Conservation (phyloP, 371 early-diverging fungal species). For the Mortierella sp. region DNA sequence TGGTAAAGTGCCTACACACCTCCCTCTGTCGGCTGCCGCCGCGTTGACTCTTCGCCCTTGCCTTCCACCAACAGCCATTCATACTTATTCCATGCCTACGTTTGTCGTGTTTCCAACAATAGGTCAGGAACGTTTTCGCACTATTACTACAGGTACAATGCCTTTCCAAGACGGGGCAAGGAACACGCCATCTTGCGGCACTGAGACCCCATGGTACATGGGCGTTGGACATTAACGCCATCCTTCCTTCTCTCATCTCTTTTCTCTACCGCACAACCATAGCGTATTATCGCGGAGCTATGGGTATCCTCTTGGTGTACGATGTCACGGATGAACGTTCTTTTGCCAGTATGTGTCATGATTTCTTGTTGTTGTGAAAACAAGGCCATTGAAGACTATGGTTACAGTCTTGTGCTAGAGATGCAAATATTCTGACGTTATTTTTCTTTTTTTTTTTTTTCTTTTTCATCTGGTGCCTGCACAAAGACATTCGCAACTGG, state of each 20-base stretch:
- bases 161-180: too few relatives aligned
- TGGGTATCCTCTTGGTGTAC: slow-evolving; percentile 99
- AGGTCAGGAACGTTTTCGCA: slow-evolving; percentile 99
- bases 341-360: slow-evolving; percentile 81
- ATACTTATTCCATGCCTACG: neutral
- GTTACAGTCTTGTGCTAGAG: too few relatives aligned
- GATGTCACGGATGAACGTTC: slow-evolving; percentile 98
- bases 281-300: slow-evolving; percentile 99
- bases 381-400: neutral
- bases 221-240: too few relatives aligned
- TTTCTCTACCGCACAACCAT: neutral
- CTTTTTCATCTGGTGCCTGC: neutral
- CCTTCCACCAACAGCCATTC: neutral
- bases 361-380: neutral
- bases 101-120: neutral
- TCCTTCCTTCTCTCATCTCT: neutral
- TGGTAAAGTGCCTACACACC: slow-evolving; percentile 6
- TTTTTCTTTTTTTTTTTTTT: slow-evolving; percentile 3
- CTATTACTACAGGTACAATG: slow-evolving; percentile 91
- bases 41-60: neutral
- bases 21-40: too few relatives aligned
- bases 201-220: too few relatives aligned
- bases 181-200: neutral
- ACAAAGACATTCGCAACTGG: slow-evolving; percentile 96
- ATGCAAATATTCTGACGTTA: too few relatives aligned